A percentile compares a stretch with the other conserved stretches of the same genome.
These are phyloP conservation scores for Myxozyma melibiosi DNA, from an alignment of 805 yeast genomes.

Conservation along the genomic window DNA sequence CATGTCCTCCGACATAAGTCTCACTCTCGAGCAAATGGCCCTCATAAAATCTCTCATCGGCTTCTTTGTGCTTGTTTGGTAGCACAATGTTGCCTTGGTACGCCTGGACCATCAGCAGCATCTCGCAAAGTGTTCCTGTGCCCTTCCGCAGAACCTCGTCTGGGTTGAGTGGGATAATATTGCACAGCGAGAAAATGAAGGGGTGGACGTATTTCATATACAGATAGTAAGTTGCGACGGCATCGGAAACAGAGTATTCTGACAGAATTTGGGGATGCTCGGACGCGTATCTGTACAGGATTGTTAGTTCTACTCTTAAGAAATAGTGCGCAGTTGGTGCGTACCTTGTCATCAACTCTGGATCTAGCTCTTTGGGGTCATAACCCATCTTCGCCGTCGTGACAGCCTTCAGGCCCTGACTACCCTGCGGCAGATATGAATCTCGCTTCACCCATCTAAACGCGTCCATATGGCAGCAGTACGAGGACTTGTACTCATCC, in stretches of 20 bases:
- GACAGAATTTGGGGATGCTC: slow-evolving; percentile 90
- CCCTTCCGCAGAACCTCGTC: slow-evolving; percentile 96
- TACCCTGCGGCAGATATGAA: slow-evolving; percentile 95
- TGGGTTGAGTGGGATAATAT: slow-evolving; percentile 92
- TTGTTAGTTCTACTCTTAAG: neutral
- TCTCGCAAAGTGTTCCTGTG: slow-evolving; percentile 97
- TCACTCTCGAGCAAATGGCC: slow-evolving; percentile 94
- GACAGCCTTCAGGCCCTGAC: slow-evolving; percentile 97
- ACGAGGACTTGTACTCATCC: slow-evolving; percentile 88
- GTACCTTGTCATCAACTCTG: slow-evolving; percentile 91
- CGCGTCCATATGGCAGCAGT: slow-evolving; percentile 97
- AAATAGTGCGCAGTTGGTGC: neutral
- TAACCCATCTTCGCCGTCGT: slow-evolving; percentile 94
- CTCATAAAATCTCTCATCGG: slow-evolving; percentile 90
- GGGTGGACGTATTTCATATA: slow-evolving; percentile 98
- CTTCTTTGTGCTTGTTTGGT: slow-evolving; percentile 93
- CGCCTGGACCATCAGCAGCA: slow-evolving; percentile 95
- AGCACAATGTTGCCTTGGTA: slow-evolving; percentile 72
- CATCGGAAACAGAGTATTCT: slow-evolving; percentile 98
- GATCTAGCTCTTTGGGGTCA: slow-evolving; percentile 94
- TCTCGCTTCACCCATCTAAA: slow-evolving; percentile 98
- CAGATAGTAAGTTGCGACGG: slow-evolving; percentile 95
- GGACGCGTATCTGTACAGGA: slow-evolving; percentile 69
- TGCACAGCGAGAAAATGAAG: slow-evolving; percentile 91
- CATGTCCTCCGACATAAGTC: slow-evolving; percentile 99